These are phyloP conservation scores for Podaxis pistillaris DNA, from an alignment of 768 basidiomycete species.

Conservation along the genomic window DNA sequence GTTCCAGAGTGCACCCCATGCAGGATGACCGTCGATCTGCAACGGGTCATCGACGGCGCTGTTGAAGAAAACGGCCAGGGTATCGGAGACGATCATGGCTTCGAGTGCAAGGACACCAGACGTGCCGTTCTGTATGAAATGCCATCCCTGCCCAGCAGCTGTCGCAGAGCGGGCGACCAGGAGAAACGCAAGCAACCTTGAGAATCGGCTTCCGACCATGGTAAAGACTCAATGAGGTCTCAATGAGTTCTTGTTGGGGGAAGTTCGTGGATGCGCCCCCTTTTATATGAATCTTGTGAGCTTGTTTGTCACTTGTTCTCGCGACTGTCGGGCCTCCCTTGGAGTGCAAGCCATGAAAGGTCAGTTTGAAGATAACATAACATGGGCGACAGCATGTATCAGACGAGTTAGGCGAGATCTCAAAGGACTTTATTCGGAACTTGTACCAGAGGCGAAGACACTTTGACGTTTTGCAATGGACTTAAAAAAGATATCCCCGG, in stretches of 20 bases:
- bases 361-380: background rate
- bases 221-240: background rate
- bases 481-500: too few species aligned
- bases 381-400: background rate
- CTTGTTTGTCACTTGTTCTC: background rate
- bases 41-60: slow-evolving; percentile 36
- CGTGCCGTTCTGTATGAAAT: slow-evolving; percentile 29
- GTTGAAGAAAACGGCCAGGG: slow-evolving; percentile 28
- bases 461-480: background rate
- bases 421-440: background rate
- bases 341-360: background rate
- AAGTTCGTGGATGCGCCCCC: background rate
- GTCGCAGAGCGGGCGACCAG: background rate
- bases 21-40: slow-evolving; percentile 39
- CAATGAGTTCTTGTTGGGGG: background rate
- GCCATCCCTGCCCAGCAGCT: slow-evolving; percentile 21
- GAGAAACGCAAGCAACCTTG: background rate
- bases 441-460: too few species aligned
- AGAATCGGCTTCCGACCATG: background rate
- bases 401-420: background rate
- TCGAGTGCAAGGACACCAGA: slow-evolving; percentile 28
- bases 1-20: slow-evolving; percentile 46
- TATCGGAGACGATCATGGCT: slow-evolving; percentile 29
- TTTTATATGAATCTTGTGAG: background rate
- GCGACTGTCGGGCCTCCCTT: background rate